Base-by-base conservation (phyloP, 2,329 filamentous ascomycete genomes). In the Arthrobotrys sphaeroides region DNA sequence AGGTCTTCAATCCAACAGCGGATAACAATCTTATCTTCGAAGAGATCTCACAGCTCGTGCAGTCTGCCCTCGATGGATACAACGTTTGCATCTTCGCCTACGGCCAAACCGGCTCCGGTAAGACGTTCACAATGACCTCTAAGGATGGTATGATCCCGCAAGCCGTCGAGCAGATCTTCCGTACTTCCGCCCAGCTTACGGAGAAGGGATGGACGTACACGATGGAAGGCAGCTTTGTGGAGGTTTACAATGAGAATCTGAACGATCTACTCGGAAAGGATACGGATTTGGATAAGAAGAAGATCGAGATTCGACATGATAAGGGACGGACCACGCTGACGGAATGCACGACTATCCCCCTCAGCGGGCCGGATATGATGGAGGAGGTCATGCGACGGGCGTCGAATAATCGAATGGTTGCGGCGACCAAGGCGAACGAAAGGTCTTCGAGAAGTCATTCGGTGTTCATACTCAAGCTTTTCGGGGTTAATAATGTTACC, bases 81-180 rank as follows among this genome's bases (percentile, higher is more conserved):
- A 99, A 98, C 79, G 95, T 99, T 60, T 98, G 94, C 83, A 98
- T 99, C 77, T 97, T 99, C 84, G 97, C 94, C 81, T 99, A 99
- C 81, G 95, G 95, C 45, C 95, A 99, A 83, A 99, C 95, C 0
- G 95, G 95, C 2, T 95, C 94, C 16, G 95, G 95, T 74, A 99
- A 99, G 85, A 99, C 95, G 0, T 92, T 90, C 81, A 98, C 95
- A 2, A 99, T 99, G 95, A 96, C 92, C 7, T 91, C 90, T 0
- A 83, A 85, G 1, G 92, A 97, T 79, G 95, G 95, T 78, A 97
- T 99, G 90, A 99, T 99, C 73, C 94, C 95, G 0, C 88, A 91
- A 5, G 94, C 95, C 2, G 95, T 96, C 5, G 88, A 92, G 78
- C 94, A 98, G 85, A 97, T 99, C 78, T 97, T 97, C 82, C 88